Conservation (phyloP, 2,329 filamentous ascomycete genomes). For the Proliferodiscus dingleyae region DNA sequence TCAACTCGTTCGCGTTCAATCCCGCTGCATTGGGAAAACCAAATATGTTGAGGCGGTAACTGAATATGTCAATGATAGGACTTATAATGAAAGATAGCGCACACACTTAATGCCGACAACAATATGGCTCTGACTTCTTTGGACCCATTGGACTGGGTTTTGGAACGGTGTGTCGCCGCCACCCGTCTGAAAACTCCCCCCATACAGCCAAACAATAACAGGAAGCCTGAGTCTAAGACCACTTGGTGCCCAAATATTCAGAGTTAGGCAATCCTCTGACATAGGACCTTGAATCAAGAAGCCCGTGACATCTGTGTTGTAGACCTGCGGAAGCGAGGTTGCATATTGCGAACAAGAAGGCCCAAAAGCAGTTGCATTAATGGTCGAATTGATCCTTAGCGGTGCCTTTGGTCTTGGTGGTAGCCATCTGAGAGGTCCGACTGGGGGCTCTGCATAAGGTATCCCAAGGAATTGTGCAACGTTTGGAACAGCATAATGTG, state of each 20-base stretch:
- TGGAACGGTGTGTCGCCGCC: constrained; percentile 17
- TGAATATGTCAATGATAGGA: background rate
- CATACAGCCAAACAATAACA: constrained; percentile 40
- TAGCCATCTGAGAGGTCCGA: background rate
- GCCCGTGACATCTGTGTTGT: background rate
- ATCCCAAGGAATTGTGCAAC: background rate
- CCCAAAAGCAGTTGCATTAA: background rate
- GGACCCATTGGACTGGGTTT: constrained; percentile 15
- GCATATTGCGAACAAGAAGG: background rate
- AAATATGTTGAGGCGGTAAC: constrained; percentile 33
- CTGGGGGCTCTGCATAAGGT: background rate
- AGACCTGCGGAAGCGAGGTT: background rate
- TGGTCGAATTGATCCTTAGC: background rate
- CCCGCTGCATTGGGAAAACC: constrained; percentile 22
- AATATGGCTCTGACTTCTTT: constrained; percentile 21
- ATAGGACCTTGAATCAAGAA: background rate
- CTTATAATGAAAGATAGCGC: background rate
- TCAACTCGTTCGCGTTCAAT: constrained; percentile 15
- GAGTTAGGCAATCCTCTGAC: background rate
- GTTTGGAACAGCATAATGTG: background rate
- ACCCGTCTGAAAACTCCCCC: constrained; percentile 33
- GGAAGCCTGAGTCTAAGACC: constrained; percentile 25
- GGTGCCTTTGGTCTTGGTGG: background rate
- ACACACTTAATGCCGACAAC: constrained; percentile 33
- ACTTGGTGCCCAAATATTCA: constrained; percentile 33